Evolutionary conservation across 2,329 filamentous ascomycete species (phyloP), one percentile per base, ranked within the genome.

Genomic region (Venturiaceae sp.): DNA sequence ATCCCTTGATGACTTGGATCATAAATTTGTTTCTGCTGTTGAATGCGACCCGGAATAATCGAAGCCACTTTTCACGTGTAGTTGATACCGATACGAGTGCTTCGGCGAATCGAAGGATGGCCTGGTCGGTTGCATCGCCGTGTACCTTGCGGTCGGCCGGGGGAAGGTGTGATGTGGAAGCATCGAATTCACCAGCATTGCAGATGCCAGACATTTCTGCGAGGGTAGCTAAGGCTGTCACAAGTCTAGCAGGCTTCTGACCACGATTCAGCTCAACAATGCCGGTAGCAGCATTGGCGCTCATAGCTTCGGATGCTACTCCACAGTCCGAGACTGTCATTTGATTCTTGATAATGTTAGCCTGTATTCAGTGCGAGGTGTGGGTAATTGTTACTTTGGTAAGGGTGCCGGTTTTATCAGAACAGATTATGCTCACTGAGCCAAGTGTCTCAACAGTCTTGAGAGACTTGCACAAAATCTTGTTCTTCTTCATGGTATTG

Each of bases 11-110:
- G 0, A 84, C 79, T 34, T 83, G 79, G 58, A 91, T 81, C 83
- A 90, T 91, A 67, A 84, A 91, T 71, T 92, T 92, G 73, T 90
- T 91, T 75, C 89, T 89, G 72, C 85, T 89, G 73, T 91, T 91
- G 70, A 92, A 92, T 0, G 85, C 82, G 50, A 73, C 68, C 55
- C 70, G 68, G 64, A 84, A 90, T 1, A 81, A 78, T 56, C 81
- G 84, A 55, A 80, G 79, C 85, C 86, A 90, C 62, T 79, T 75
- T 14, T 77, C 75, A 7, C 84, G 80, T 5, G 87, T 72, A 55
- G 86, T 79, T 0, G 77, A 71, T 0, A 88, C 82, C 0, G 81
- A 74, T 0, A 80, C 80, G 52, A 91, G 75, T 3, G 75, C 74
- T 68, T 91, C 86, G 0, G 86, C 83, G 58, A 92, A 86, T 57